These are phyloP conservation scores for Taxawa tesnikishii DNA, from an alignment of 2,329 filamentous ascomycete genomes.

Conservation along the genomic window DNA sequence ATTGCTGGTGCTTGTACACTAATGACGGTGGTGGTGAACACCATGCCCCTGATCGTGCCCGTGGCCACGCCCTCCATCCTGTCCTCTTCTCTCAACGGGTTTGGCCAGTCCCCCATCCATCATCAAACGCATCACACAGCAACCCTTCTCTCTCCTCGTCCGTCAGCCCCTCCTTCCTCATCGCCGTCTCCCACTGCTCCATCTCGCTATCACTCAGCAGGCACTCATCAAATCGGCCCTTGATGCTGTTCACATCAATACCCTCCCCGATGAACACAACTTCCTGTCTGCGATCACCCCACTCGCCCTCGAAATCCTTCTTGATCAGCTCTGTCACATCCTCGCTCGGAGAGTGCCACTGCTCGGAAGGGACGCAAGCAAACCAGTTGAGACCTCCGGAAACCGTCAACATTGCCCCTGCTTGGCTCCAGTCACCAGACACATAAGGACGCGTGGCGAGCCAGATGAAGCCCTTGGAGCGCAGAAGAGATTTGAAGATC, in stretches of 20 bases:
- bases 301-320: slow-evolving; percentile 39
- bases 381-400: slow-evolving; percentile 47
- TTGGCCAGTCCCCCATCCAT: slow-evolving; percentile 17
- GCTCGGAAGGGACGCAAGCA: slow-evolving; percentile 41
- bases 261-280: slow-evolving; percentile 62
- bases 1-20: not conserved
- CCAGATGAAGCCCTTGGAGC: slow-evolving; percentile 51
- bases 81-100: slow-evolving; percentile 10
- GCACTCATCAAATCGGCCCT: slow-evolving; percentile 44
- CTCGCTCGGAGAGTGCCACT: slow-evolving; percentile 36
- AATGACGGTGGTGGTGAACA: slow-evolving; percentile 1
- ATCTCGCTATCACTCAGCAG: slow-evolving; percentile 49
- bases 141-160: no score
- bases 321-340: slow-evolving; percentile 36
- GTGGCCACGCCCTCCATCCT: no score
- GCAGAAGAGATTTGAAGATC: slow-evolving; percentile 43
- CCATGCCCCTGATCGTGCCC: slow-evolving; percentile 11
- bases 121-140: slow-evolving; percentile 30
- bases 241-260: slow-evolving; percentile 41
- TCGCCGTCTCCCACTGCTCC: slow-evolving; percentile 25
- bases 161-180: slow-evolving; percentile 15
- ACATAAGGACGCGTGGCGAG: slow-evolving; percentile 45
- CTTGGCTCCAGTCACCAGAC: slow-evolving; percentile 51
- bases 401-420: slow-evolving; percentile 51
- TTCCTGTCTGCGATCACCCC: slow-evolving; percentile 61